A percentile compares a stretch with the other conserved stretches of the same genome.
Conservation (phyloP, 2,329 filamentous ascomycete genomes). For the Xylariaceae sp. region DNA sequence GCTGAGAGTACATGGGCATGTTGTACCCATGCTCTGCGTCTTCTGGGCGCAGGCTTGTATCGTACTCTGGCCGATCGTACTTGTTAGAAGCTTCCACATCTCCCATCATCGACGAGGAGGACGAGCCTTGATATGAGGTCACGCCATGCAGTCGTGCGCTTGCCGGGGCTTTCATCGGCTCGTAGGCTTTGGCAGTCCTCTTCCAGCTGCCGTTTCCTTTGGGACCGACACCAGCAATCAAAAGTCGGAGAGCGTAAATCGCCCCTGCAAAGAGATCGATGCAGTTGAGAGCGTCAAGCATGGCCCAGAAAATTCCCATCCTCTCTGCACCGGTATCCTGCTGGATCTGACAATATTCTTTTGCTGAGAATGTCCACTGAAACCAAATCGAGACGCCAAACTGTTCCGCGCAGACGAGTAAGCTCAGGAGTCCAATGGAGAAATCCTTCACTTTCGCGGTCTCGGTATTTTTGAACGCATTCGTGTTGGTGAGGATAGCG, state of each 20-base stretch:
- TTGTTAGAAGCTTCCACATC: background rate
- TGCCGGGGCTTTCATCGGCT: background rate
- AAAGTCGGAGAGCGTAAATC: background rate
- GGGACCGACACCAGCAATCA: background rate
- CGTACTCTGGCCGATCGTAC: background rate
- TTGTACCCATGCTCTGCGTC: background rate
- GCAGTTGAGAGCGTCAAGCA: background rate
- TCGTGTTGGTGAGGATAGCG: background rate
- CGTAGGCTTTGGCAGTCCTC: background rate
- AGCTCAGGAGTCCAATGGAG: background rate
- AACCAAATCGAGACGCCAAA: background rate
- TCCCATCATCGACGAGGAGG: background rate
- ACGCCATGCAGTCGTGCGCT: background rate
- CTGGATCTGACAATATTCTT: background rate
- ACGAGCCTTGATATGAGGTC: background rate
- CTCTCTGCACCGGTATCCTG: background rate
- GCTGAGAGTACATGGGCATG: background rate
- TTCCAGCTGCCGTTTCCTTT: background rate
- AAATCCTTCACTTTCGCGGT: background rate
- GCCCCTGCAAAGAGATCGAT: background rate
- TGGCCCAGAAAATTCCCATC: background rate
- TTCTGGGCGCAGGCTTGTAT: background rate
- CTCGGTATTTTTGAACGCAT: background rate
- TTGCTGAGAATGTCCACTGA: background rate
- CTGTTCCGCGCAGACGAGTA: background rate